Evolutionary conservation across 2,329 filamentous ascomycete species (phyloP).

Genomic region (Dendryphion nanum): DNA sequence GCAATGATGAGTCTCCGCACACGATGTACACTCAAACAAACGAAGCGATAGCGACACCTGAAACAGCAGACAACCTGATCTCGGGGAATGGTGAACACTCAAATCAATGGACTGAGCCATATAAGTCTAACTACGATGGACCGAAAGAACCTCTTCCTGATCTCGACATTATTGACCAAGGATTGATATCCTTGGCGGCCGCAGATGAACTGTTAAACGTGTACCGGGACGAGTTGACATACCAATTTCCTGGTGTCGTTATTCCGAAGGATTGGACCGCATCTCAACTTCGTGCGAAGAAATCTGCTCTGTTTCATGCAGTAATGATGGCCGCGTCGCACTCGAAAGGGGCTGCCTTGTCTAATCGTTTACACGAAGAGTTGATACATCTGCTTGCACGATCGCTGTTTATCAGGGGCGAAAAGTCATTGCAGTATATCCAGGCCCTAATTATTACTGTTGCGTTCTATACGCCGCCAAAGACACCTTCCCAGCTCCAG

Average conservation of each 20-base stretch:
- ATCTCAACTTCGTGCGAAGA: constrained; percentile 24
- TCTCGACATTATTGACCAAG: constrained; percentile 35
- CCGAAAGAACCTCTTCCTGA: constrained; percentile 25
- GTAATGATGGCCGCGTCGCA: constrained; percentile 38
- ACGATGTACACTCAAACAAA: constrained; percentile 13
- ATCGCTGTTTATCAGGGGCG: constrained; percentile 35
- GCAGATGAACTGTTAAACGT: constrained; percentile 29
- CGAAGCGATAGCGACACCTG: constrained; percentile 3
- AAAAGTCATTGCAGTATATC: constrained; percentile 36
- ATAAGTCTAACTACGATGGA: constrained; percentile 3
- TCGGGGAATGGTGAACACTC: too few relatives aligned
- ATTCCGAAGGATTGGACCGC: constrained; percentile 32
- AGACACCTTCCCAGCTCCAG: constrained; percentile 28
- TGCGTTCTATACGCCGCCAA: constrained; percentile 34
- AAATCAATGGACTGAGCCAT: too few relatives aligned
- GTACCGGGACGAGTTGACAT: constrained; percentile 29
- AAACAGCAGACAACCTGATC: too few relatives aligned
- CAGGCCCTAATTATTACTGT: constrained; percentile 36
- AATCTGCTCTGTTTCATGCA: constrained; percentile 35
- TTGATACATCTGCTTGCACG: constrained; percentile 32
- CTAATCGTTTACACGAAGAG: constrained; percentile 33
- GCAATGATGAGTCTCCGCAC: constrained; percentile 16
- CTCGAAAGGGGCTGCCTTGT: constrained; percentile 28
- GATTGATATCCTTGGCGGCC: constrained; percentile 25
- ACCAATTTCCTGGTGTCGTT: constrained; percentile 29